A percentile compares a stretch with the other conserved stretches of the same genome.
Conservation (phyloP, 345 rosid genomes). For the Melastoma malabathricum region DNA sequence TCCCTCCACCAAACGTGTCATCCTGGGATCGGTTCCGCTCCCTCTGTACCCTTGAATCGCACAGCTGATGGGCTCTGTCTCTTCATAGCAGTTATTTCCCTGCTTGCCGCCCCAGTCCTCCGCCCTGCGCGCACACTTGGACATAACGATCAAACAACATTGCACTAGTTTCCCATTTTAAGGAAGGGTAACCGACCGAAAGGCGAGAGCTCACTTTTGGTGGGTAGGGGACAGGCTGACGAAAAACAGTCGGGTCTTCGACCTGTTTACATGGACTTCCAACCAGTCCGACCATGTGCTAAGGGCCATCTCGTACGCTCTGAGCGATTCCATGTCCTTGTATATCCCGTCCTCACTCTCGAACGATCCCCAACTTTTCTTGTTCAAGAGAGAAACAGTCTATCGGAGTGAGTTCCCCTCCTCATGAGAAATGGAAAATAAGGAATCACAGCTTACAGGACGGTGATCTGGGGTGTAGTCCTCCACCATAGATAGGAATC, state of each 20-base stretch:
- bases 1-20: constrained; percentile 34
- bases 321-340: constrained; percentile 51
- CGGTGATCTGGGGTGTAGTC: constrained; percentile 39
- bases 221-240: constrained; percentile 80
- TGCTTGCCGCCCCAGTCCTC: constrained; percentile 49
- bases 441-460: constrained; percentile 38
- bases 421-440: not conserved
- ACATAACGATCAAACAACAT: not conserved
- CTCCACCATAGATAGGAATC: constrained; percentile 94
- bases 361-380: constrained; percentile 56
- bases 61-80: constrained; percentile 27
- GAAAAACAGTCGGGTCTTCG: constrained; percentile 58
- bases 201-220: constrained; percentile 31
- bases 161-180: not conserved
- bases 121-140: constrained; percentile 23
- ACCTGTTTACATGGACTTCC: constrained; percentile 42
- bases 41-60: constrained; percentile 37
- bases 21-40: constrained; percentile 24
- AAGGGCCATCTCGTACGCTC: constrained; percentile 62
- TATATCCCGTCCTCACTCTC: constrained; percentile 37
- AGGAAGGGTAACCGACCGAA: not conserved
- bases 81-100: constrained; percentile 41
- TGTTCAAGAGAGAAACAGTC: no score
- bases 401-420: no score
- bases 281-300: constrained; percentile 74